A percentile compares a stretch with the other conserved stretches of the same genome.
phyloP scores from a whole-genome alignment of 164 flowering plant genomes.

The Vitis rotundifolia region DNA sequence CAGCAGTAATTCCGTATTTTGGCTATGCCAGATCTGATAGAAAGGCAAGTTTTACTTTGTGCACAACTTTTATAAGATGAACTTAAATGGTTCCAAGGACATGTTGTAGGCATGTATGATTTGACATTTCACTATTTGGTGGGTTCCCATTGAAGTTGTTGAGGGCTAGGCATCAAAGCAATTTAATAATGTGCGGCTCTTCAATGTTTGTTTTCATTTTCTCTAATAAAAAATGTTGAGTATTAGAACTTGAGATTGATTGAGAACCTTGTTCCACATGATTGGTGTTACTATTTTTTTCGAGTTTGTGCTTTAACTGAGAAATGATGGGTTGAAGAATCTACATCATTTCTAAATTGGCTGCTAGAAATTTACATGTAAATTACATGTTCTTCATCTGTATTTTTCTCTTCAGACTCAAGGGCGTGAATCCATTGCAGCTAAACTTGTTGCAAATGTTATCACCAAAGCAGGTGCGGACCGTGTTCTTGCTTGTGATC shows the following conservation, averaged over 20 bases:
- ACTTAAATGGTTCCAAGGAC: too few relatives aligned
- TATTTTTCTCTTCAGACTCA: slow-evolving; percentile 64
- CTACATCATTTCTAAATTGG: neutral
- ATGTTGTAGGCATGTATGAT: too few relatives aligned
- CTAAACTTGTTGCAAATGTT: slow-evolving; percentile 94
- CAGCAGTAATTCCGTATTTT: slow-evolving; percentile 98
- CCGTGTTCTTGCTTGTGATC: slow-evolving; percentile 98
- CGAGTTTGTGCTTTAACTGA: neutral
- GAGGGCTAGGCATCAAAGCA: too few relatives aligned
- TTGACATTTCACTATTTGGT: too few relatives aligned
- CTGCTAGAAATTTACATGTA: neutral
- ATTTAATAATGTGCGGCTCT: too few relatives aligned
- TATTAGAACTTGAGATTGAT: neutral
- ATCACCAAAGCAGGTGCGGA: slow-evolving; percentile 97
- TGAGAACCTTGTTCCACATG: neutral
- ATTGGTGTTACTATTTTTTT: neutral
- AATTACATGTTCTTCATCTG: neutral
- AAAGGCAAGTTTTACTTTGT: slow-evolving; percentile 47
- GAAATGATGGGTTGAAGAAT: neutral
- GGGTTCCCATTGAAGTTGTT: too few relatives aligned
- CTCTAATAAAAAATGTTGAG: too few relatives aligned
- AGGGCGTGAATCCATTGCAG: slow-evolving; percentile 99
- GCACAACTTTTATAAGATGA: too few relatives aligned
- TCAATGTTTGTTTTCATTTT: too few relatives aligned
- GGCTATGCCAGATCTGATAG: slow-evolving; percentile 99